Base-by-base conservation (phyloP, 495 filamentous ascomycete genomes). In the Lasiosphaeris hirsuta region DNA sequence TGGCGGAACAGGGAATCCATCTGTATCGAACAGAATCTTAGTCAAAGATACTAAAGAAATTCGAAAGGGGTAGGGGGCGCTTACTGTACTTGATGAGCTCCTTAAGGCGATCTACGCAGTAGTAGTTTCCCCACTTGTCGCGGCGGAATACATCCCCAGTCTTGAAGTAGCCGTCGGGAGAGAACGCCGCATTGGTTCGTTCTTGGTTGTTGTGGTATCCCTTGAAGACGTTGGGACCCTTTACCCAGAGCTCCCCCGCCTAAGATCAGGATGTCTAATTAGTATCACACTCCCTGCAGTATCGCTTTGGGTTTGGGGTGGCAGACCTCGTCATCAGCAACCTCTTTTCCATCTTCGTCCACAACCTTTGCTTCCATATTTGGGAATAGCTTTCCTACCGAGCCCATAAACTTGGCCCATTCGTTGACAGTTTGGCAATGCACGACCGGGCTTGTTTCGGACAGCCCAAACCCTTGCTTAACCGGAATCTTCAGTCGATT, bases 331-430 rank as follows among this genome's bases (percentile, higher is more conserved):
- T 87, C 85, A 5, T 70, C 66, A 0, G 76, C 56, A 7, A 89
- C 76, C 54, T 90, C 87, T 36, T 69, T 73, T 13, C 84, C 85
- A 14, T 82, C 76, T 15, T 77, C 70, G 13, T 82, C 75, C 72
- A 92, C 87, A 70, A 92, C 90, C 75, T 90, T 96, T 23, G 90
- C 90, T 34, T 84, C 83, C 76, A 92, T 85, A 63, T 92, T 92
- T 1, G 91, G 88, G 23, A 94, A 73, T 43, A 97, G 73, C 17
- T 80, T 83, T 1, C 94, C 94, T 1, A 93, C 90, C 6, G 87
- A 86, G 23, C 94, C 94, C 63, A 95, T 84, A 36, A 78, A 81
- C 13, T 77, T 82, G 48, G 80, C 76, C 94, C 94, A 97, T 42
- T 88, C 84, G 40, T 84, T 81, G 83, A 92, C 88, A 9, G 75